Percentiles rank a stretch among this genome's conserved stretches.
phyloP scores from a whole-genome alignment of 345 rosid species.

The Pistacia vera region DNA sequence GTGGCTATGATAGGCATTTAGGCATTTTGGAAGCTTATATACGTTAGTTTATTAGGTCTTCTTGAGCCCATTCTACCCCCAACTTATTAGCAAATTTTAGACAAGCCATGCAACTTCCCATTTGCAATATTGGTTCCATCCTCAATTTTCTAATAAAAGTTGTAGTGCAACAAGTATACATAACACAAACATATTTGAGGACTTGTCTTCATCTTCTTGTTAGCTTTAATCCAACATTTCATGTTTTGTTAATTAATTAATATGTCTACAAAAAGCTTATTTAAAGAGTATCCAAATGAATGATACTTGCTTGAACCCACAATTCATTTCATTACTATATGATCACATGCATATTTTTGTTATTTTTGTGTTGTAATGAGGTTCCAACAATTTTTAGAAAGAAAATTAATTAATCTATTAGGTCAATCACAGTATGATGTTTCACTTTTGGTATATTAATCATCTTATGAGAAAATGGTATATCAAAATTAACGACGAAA shows the following conservation, averaged over 20 bases:
- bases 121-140: not conserved
- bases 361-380: not conserved
- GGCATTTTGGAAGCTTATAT: too few species aligned
- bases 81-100: too few species aligned
- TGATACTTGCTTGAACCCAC: not conserved
- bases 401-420: too few species aligned
- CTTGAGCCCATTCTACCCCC: not conserved
- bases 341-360: not conserved
- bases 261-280: slow-evolving; percentile 15
- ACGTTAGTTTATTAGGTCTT: too few species aligned
- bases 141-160: not conserved
- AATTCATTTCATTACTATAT: not conserved
- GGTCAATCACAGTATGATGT: too few species aligned
- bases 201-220: not conserved
- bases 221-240: not conserved
- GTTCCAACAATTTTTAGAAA: too few species aligned
- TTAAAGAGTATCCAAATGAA: not conserved
- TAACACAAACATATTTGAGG: not conserved
- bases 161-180: not conserved
- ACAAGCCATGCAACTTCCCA: not conserved
- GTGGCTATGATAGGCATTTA: too few species aligned
- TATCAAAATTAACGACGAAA: too few species aligned
- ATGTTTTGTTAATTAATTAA: not conserved
- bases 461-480: too few species aligned
- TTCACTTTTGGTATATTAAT: too few species aligned